Evolutionary conservation across 257 asterid species (phyloP).

Genomic region (Nicotiana sylvestris): DNA sequence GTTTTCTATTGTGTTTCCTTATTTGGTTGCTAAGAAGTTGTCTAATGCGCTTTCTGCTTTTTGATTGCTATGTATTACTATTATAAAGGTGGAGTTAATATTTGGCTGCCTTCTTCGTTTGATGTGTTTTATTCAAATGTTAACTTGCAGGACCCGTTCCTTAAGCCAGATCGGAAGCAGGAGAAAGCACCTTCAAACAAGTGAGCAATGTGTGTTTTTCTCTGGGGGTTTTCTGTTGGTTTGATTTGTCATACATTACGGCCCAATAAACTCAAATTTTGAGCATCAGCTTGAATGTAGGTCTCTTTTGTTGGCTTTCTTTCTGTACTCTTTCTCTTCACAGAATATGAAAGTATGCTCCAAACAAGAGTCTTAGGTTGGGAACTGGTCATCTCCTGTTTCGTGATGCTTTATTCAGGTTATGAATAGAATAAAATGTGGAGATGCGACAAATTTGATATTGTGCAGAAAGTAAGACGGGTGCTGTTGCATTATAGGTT

Average conservation of each 20-base stretch:
- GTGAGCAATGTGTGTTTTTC: not conserved
- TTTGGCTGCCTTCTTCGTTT: not conserved
- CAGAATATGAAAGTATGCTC: not conserved
- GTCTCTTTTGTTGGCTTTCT: not conserved
- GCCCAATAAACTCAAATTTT: not conserved
- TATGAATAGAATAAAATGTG: not conserved
- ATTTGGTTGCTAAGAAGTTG: too few species aligned
- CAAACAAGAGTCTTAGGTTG: not conserved
- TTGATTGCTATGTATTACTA: too few species aligned
- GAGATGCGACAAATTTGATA: not conserved
- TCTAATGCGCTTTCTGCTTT: too few species aligned
- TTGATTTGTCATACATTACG: not conserved
- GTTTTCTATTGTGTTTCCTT: too few species aligned
- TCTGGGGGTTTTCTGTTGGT: not conserved
- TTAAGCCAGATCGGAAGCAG: slow-evolving; percentile 9
- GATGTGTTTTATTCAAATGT: not conserved
- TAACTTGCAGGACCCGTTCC: slow-evolving; percentile 1
- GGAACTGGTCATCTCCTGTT: not conserved
- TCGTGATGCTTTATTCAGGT: not conserved
- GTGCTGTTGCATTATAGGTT: not conserved
- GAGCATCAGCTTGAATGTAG: slow-evolving; percentile 9
- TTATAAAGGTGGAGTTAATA: too few species aligned
- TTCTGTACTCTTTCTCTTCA: not conserved
- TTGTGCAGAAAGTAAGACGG: not conserved
- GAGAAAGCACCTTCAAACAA: slow-evolving; percentile 14